Percentiles rank a stretch among this genome's conserved stretches.
phyloP scores from a whole-genome alignment of 2,329 filamentous ascomycete genomes.

The Monilinia aucupariae region DNA sequence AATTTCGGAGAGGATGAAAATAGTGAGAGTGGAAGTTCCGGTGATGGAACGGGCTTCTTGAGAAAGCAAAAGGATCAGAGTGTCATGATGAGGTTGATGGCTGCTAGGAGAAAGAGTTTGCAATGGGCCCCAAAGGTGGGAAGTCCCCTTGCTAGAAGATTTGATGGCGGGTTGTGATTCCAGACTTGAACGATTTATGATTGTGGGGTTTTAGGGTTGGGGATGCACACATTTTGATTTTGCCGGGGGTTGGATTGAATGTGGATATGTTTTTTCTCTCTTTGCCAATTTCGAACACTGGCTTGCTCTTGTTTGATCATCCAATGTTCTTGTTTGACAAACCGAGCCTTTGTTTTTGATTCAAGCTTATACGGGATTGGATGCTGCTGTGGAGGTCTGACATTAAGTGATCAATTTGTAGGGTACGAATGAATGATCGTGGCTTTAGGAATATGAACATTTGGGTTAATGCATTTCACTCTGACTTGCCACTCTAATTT shows the following conservation, averaged over 20 bases:
- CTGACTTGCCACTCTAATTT: no score
- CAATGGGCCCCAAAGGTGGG: slow-evolving; percentile 71
- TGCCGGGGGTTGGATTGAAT: not conserved
- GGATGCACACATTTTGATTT: not conserved
- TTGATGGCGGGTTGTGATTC: slow-evolving; percentile 4
- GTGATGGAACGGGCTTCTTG: slow-evolving; percentile 36
- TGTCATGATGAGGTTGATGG: slow-evolving; percentile 49
- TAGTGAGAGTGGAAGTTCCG: not conserved
- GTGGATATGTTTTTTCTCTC: not conserved
- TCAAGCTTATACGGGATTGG: not conserved
- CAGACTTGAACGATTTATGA: not conserved
- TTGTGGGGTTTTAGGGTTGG: not conserved
- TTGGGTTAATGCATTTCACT: no score
- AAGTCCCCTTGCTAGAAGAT: slow-evolving; percentile 58
- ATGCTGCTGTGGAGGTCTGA: not conserved
- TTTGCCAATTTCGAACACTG: not conserved
- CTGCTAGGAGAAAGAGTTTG: slow-evolving; percentile 69
- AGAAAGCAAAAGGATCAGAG: slow-evolving; percentile 48
- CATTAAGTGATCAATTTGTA: not conserved
- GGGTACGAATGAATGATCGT: not conserved
- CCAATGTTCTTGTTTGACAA: not conserved
- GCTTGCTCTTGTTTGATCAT: not conserved
- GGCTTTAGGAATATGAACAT: not conserved
- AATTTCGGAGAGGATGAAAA: slow-evolving; percentile 21
- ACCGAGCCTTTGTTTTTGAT: not conserved